Evolutionary conservation across 345 rosid genomes (phyloP).

Genomic region (Mallotus nudiflorus): DNA sequence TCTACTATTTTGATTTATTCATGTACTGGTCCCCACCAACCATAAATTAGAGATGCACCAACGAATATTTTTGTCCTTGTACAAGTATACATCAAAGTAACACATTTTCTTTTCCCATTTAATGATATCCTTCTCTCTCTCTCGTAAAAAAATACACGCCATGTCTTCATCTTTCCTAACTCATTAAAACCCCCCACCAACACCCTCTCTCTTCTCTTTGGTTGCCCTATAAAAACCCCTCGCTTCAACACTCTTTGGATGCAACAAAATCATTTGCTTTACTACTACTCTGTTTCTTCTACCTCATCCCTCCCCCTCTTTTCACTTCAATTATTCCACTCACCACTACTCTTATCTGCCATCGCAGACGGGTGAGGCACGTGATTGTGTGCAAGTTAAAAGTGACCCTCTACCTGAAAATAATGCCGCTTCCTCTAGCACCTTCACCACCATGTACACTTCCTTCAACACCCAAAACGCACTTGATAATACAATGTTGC

Average conservation of each 20-base stretch:
- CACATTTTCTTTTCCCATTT: slow-evolving; percentile 10
- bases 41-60: no score
- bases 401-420: neutral
- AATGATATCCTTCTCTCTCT: neutral
- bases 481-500: slow-evolving; percentile 9
- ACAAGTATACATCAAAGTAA: neutral
- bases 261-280: neutral
- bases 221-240: slow-evolving; percentile 22
- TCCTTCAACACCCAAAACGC: neutral
- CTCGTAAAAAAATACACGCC: no score
- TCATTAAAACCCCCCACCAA: neutral
- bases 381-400: no score
- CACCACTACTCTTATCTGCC: no score
- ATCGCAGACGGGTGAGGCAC: no score
- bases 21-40: no score
- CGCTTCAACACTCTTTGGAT: neutral
- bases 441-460: slow-evolving; percentile 25
- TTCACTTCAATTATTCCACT: no score
- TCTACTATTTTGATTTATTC: no score
- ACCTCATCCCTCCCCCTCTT: no score
- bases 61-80: no score
- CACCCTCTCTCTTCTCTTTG: neutral
- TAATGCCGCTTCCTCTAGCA: slow-evolving; percentile 25
- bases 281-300: neutral
- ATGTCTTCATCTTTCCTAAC: neutral